Evolutionary conservation across 2,329 filamentous ascomycete genomes (phyloP).

Genomic region (Fusarium mexicanum): DNA sequence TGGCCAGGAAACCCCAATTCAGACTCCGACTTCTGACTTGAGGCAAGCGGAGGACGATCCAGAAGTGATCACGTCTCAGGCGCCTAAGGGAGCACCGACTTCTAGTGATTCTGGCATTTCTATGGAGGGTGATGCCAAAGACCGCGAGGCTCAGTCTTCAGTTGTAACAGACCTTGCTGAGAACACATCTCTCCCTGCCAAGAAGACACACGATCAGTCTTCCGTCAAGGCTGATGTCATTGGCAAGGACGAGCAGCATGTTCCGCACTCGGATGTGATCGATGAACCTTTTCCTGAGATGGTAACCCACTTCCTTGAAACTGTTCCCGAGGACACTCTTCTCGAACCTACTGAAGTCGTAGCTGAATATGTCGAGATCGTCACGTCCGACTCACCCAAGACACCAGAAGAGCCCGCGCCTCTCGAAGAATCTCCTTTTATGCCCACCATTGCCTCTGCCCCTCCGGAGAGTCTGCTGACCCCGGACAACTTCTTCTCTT

Average conservation of each 20-base stretch:
- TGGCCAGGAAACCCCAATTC: background rate
- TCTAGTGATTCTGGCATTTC: conserved; percentile 39
- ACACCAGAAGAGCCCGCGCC: background rate
- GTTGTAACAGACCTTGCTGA: conserved; percentile 9
- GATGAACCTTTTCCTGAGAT: conserved; percentile 13
- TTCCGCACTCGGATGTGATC: background rate
- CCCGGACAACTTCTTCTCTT: conserved; percentile 16
- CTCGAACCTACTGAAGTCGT: conserved; percentile 17
- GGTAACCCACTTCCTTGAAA: conserved; percentile 26
- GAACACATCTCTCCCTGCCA: background rate
- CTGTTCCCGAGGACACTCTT: conserved; percentile 35
- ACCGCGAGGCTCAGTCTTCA: conserved; percentile 9
- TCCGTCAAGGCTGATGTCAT: background rate
- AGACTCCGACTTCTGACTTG: background rate
- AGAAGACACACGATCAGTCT: background rate
- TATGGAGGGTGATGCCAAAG: conserved; percentile 30
- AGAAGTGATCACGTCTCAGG: background rate
- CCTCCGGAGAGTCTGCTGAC: conserved; percentile 29
- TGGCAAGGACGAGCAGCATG: conserved; percentile 4
- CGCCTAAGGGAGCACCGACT: conserved; percentile 5
- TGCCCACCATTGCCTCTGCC: conserved; percentile 28
- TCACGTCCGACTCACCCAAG: conserved; percentile 2
- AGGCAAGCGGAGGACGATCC: background rate
- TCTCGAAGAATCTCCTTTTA: conserved; percentile 5
- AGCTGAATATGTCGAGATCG: conserved; percentile 1